Evolutionary conservation across 768 basidiomycete species (phyloP).

Genomic region (Hygrocybe coccinea): DNA sequence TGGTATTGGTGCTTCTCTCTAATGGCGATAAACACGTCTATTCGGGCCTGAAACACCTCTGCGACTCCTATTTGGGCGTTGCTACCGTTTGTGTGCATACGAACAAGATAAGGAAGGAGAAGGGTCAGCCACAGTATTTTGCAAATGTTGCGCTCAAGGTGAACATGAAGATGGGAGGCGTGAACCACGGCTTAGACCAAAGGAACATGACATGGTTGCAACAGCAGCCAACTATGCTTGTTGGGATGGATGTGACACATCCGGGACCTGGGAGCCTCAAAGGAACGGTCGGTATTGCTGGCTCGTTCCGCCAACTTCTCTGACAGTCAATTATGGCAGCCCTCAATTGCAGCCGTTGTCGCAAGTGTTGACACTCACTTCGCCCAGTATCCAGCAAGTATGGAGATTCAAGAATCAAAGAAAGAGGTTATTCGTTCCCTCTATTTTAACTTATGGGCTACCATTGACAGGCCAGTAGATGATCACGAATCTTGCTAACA

Average conservation of each 20-base stretch:
- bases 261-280: slow-evolving; percentile 69
- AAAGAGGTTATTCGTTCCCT: slow-evolving; percentile 54
- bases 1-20: slow-evolving; percentile 65
- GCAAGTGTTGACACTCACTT: slow-evolving; percentile 62
- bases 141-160: slow-evolving; percentile 80
- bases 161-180: slow-evolving; percentile 78
- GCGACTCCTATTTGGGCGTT: slow-evolving; percentile 62
- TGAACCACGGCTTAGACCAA: slow-evolving; percentile 54
- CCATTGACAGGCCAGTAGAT: slow-evolving; percentile 46
- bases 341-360: slow-evolving; percentile 83
- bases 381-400: slow-evolving; percentile 69
- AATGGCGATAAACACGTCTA: slow-evolving; percentile 72
- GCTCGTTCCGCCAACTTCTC: slow-evolving; percentile 45
- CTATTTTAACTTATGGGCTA: neutral
- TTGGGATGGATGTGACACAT: slow-evolving; percentile 81
- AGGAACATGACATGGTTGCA: slow-evolving; percentile 57
- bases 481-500: slow-evolving; percentile 58
- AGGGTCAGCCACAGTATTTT: slow-evolving; percentile 56
- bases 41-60: slow-evolving; percentile 67
- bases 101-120: slow-evolving; percentile 64
- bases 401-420: slow-evolving; percentile 66
- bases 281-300: slow-evolving; percentile 49
- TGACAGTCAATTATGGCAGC: slow-evolving; percentile 41
- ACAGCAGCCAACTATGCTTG: slow-evolving; percentile 64
- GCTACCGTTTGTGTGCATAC: slow-evolving; percentile 74